Conservation (phyloP, 108 stramenopile genomes). For the Mediolabrus comicus region DNA sequence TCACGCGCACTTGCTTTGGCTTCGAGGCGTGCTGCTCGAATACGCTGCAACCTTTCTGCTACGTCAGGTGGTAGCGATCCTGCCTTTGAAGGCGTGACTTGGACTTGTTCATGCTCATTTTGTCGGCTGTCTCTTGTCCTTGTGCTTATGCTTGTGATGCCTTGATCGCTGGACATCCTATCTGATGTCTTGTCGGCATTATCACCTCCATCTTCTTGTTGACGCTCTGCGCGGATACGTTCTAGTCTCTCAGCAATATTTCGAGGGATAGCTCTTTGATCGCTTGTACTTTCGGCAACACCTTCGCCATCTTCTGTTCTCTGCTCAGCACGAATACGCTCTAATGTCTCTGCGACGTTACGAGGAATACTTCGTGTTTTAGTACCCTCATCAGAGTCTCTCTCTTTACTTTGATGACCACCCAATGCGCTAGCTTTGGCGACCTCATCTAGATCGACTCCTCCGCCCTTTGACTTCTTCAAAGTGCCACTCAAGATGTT, state of each 20-base stretch:
- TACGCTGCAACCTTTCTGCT: slow-evolving; percentile 5
- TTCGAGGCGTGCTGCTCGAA: slow-evolving; percentile 7
- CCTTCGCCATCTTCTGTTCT: too few relatives aligned
- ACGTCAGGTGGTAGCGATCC: slow-evolving; percentile 1
- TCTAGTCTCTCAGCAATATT: slow-evolving; percentile 4
- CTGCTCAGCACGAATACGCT: too few relatives aligned
- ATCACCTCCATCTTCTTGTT: background rate
- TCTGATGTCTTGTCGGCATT: background rate
- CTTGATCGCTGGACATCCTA: background rate
- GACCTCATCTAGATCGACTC: background rate
- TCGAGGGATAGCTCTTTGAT: background rate
- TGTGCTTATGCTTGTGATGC: background rate
- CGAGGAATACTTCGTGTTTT: too few relatives aligned
- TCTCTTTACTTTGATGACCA: background rate
- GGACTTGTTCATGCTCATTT: too few relatives aligned
- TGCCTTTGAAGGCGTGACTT: background rate
- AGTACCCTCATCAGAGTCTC: background rate
- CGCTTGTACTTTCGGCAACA: too few relatives aligned
- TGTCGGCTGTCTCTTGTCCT: background rate
- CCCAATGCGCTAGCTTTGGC: background rate
- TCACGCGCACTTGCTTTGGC: background rate
- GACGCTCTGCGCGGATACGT: slow-evolving; percentile 3
- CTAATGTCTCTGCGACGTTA: too few relatives aligned
- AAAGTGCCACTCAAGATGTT: slow-evolving; percentile 5
- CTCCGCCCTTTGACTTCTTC: background rate